phyloP scores from a whole-genome alignment of 1,284 basidiomycete species.

The Trametes polyzona region DNA sequence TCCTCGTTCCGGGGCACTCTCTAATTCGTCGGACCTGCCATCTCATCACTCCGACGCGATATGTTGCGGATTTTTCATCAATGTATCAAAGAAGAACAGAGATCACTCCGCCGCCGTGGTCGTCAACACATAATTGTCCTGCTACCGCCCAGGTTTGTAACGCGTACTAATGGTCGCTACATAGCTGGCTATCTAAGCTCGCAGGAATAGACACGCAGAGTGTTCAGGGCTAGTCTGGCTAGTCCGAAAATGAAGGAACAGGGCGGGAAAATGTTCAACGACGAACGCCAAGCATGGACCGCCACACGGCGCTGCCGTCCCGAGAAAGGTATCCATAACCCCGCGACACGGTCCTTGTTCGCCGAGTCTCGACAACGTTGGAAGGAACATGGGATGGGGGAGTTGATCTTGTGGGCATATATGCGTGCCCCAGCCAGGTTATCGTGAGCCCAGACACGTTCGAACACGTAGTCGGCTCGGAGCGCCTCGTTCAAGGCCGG shows the following conservation, averaged over 20 bases:
- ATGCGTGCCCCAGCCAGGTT: too few species aligned
- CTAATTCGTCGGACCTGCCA: constrained; percentile 1
- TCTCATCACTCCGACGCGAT: background rate
- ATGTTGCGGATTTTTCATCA: background rate
- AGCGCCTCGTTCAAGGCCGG: too few species aligned
- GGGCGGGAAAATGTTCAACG: background rate
- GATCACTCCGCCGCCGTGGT: background rate
- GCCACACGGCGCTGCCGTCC: background rate
- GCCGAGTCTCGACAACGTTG: background rate
- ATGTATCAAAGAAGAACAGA: background rate
- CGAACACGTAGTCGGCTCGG: too few species aligned
- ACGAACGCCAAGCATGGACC: background rate
- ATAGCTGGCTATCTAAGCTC: background rate
- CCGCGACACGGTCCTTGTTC: too few species aligned
- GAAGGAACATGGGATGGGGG: too few species aligned
- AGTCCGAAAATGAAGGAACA: background rate
- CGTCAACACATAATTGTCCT: background rate
- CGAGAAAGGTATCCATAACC: background rate
- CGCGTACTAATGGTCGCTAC: background rate
- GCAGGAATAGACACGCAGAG: background rate
- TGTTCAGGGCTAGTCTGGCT: background rate
- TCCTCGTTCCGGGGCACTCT: constrained; percentile 15
- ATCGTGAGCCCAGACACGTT: too few species aligned
- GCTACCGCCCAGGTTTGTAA: background rate
- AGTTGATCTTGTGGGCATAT: too few species aligned